Evolutionary conservation across 208 protist species (phyloP).

Genomic region (Trypanosoma scelopori): DNA sequence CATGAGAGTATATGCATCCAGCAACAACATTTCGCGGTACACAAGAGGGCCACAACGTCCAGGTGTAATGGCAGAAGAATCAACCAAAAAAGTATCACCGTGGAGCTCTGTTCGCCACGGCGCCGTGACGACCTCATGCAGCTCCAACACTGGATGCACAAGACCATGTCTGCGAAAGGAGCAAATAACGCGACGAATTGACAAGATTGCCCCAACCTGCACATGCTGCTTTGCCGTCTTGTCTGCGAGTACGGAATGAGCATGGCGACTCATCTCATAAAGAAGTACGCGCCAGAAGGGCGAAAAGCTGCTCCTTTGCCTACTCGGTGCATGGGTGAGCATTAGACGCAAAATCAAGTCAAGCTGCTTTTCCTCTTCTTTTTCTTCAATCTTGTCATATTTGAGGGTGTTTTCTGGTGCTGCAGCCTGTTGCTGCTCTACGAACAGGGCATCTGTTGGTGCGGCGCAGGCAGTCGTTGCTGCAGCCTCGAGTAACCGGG

Average conservation of each 20-base stretch:
- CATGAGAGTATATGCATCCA: conserved; percentile 78
- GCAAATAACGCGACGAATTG: conserved; percentile 63
- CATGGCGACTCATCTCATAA: conserved; percentile 19
- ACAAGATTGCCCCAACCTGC: conserved; percentile 47
- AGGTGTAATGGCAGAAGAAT: background rate
- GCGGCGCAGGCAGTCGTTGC: conserved; percentile 11
- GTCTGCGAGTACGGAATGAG: conserved; percentile 13
- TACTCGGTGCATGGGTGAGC: background rate
- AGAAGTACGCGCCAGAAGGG: conserved; percentile 29
- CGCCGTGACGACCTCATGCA: conserved; percentile 32
- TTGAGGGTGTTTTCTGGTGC: background rate
- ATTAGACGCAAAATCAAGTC: background rate
- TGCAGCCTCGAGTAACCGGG: conserved; percentile 16
- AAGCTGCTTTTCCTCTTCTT: background rate
- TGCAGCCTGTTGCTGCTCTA: background rate
- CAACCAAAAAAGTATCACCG: background rate
- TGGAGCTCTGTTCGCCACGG: background rate
- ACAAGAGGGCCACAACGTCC: conserved; percentile 19
- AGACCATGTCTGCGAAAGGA: conserved; percentile 50
- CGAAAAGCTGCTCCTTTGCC: conserved; percentile 4
- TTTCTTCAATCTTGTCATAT: background rate
- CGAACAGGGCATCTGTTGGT: conserved; percentile 7
- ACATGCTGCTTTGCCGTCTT: background rate
- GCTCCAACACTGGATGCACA: conserved; percentile 52
- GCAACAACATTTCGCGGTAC: conserved; percentile 64